Evolutionary conservation across 1,284 basidiomycete genomes (phyloP), one percentile per base, ranked within the genome.

Genomic region (Pyrrhoderma lamaoense): DNA sequence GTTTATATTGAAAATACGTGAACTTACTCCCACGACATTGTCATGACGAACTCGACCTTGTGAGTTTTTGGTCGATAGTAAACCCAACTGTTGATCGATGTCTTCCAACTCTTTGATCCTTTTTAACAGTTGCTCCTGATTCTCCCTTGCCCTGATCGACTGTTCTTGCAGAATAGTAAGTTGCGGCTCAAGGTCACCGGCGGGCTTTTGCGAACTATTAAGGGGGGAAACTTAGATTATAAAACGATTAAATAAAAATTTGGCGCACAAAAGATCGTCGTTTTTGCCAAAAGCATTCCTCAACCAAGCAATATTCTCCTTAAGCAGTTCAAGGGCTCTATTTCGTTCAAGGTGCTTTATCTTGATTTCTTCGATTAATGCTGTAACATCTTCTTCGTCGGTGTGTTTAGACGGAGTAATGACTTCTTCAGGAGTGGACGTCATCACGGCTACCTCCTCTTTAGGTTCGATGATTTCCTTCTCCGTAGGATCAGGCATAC

Each of bases 401-500:
- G 59, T 25, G 16, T 37, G 51, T 11, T 48, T 58, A 51, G 31
- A 55, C 55, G 61, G 42, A 34, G 23, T 45, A 16, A 16, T 49
- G 52, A 47, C 16, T 22, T 55, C 51, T 51, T 47, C 40, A n/a
- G 23, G 14, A 2, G 53, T 18, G 53, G 49, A 34, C 51, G 47
- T 31, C 27, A 31, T 11, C 27, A 31, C 11, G 27, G 27, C 7
- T 11, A 11, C 27, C 27, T 31, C 27, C 27, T n/a, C n/a, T n/a
- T 31, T 31, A 11, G 27, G 27, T 37, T 54, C 69, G 46, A 74
- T 69, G 23, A 85, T 69, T 56, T 79, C 77, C 51, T 69, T 72
- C 8, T 82, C 84, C 76, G 83, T 79, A 1, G 80, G 79, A 60
- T 88, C 84, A 31, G 85, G 73, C 40, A 86, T 67, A 39, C 80